Base-by-base conservation (phyloP, 257 asterid genomes). In the Solanum habrochaites region DNA sequence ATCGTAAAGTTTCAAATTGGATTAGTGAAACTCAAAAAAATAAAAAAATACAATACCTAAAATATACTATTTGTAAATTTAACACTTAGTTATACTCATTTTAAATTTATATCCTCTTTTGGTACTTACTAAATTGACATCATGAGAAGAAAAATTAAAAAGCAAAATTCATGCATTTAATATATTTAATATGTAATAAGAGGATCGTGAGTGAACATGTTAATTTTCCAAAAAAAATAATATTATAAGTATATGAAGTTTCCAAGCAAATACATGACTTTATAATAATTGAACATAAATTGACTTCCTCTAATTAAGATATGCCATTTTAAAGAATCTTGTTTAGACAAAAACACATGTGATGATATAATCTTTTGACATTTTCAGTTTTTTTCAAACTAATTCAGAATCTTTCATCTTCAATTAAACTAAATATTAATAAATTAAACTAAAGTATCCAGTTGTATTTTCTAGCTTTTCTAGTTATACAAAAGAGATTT, bases 301-400 rank as follows among this genome's bases (percentile, higher is more conserved):
- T 84, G 75, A 84, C 77, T 70, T 84, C 4, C 10, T n/a, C 62
- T 84, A n/a, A 70, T 82, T 82, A 49, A 49, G 78, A 66, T n/a
- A n/a, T 62, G 86, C 62, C 64, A 43, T 29, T 67, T 39, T 18
- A 64, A 64, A 40, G 74, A 84, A 66, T 66, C 39, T 70, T 83
- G 18, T 45, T 78, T 78, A 45, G 66, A 29, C 64, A 40, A 84
- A 18, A 66, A 84, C 66, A 84, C 62, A 37, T 84, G 86, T 40
- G 80, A 84, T 37, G 62, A 64, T 83, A 62, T 83, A 82, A 83
- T 73, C 70, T 66, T 60, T 89, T 87, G 85, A 85, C 88, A 85
- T 43, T 81, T 87, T 73, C 85, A 45, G 67, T 42, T 62, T 71
- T 71, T 39, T 81, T 9, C 78, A 32, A 14, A 31, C 42, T 72